phyloP scores from a whole-genome alignment of 192 early-diverging fungal species.

The Podila epicladia region DNA sequence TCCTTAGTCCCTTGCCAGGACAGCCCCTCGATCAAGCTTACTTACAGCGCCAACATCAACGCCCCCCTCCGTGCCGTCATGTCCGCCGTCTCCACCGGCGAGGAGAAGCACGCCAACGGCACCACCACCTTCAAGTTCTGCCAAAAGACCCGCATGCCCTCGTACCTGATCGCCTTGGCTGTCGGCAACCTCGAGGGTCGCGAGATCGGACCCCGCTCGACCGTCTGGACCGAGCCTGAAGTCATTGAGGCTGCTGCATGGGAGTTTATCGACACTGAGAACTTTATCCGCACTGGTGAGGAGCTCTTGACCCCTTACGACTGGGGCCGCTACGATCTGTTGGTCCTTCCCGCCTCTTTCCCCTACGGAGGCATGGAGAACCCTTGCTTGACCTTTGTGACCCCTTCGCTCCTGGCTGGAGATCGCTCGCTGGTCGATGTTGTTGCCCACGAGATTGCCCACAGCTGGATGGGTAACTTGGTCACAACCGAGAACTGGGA shows the following conservation, averaged over 20 bases:
- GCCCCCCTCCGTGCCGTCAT: conserved; percentile 93
- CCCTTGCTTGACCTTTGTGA: conserved; percentile 98
- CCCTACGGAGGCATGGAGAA: conserved; percentile 98
- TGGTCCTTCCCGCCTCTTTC: conserved; percentile 89
- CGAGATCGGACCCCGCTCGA: conserved; percentile 89
- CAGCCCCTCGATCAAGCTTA: conserved; percentile 86
- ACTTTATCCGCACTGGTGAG: conserved; percentile 73
- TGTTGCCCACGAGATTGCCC: conserved; percentile 93
- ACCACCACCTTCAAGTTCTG: conserved; percentile 80
- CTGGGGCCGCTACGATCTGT: conserved; percentile 96
- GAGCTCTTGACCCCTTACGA: conserved; percentile 88
- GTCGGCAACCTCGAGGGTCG: conserved; percentile 87
- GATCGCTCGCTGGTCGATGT: conserved; percentile 95
- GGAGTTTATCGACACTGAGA: conserved; percentile 90
- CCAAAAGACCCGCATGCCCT: conserved; percentile 91
- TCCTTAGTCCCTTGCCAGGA: conserved; percentile 92
- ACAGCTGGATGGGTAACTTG: conserved; percentile 92
- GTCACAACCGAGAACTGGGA: conserved; percentile 88
- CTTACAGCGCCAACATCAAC: conserved; percentile 84
- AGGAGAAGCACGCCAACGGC: conserved; percentile 59
- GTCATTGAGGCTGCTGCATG: conserved; percentile 88
- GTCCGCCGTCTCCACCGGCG: conserved; percentile 84
- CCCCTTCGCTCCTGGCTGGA: conserved; percentile 94
- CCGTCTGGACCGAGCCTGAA: conserved; percentile 98
- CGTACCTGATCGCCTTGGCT: conserved; percentile 95